Evolutionary conservation across 441 rosid species (phyloP), one percentile per base, ranked within the genome.

Genomic region (Erodium chrysanthum): DNA sequence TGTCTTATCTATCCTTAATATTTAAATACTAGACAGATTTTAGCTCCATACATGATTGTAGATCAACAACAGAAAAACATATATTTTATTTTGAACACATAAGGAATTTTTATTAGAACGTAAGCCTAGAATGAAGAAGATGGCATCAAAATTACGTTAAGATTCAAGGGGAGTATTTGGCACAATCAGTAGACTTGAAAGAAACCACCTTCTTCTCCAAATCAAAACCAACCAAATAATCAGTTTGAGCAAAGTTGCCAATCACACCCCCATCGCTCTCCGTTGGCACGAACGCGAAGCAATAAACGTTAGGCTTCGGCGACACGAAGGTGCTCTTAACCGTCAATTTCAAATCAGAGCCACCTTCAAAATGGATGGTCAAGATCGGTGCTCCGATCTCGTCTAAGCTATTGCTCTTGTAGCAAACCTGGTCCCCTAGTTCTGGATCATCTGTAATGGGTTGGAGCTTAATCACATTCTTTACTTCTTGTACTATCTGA

Each of bases 171-270:
- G 7, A 37, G 10, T 6, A 7, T 1, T 48, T 54, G 23, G 83
- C 29, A 63, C 84, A 82, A 73, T 77, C 78, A 4, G 71, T 67
- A 1, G 66, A 65, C 37, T 75, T 76, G 65, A 82, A 80, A 17
- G 83, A 79, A 18, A 79, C 68, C n/a, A 5, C 48, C 10, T 18
- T 21, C 0, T 56, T 61, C 5, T 59, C 69, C 1, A 69, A 68
- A 56, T 84, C 84, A 33, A 78, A 78, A 0, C 82, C 81, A 48
- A 82, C 68, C 25, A 64, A 61, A 64, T 71, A 72, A 64, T 77
- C 75, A 33, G 77, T 71, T 42, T 82, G 84, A 0, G 71, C 82
- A 40, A 70, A 66, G 70, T 83, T 83, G 0, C 87, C 85, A 0
- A 69, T 75, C 21, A 79, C 71, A 5, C 72, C 63, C 18, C 12